A percentile compares a stretch with the other conserved stretches of the same genome.
These are phyloP conservation scores for Colletotrichum sansevieriae DNA, from an alignment of 2,329 filamentous ascomycete genomes.

Conservation along the genomic window DNA sequence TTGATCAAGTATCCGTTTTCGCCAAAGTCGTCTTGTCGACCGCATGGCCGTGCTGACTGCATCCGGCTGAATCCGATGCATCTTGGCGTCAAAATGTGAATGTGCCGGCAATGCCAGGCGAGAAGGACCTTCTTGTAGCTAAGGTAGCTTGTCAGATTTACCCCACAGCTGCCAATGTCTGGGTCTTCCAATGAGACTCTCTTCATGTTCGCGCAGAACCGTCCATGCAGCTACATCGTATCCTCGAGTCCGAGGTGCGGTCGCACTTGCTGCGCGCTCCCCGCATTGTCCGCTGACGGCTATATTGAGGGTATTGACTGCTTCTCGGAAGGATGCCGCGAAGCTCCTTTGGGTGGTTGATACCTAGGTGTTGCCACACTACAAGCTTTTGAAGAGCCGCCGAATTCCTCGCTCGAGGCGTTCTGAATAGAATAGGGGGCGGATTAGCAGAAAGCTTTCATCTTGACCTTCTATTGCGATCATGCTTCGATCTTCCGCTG, in stretches of 20 bases:
- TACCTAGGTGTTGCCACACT: not conserved
- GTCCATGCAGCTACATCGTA: not conserved
- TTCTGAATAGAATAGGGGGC: not conserved
- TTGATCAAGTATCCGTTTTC: not conserved
- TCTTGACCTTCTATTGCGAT: fast-evolving
- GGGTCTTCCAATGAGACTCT: not conserved
- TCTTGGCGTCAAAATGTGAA: constrained; percentile 19
- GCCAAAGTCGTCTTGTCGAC: too few relatives aligned
- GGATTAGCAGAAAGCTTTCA: fast-evolving
- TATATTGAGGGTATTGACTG: not conserved
- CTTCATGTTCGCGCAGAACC: not conserved
- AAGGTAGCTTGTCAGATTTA: not conserved
- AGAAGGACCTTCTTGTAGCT: not conserved
- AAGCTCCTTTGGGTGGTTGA: not conserved
- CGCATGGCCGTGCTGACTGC: constrained; percentile 4
- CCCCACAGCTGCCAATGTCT: not conserved
- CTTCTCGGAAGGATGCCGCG: not conserved
- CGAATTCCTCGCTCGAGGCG: fast-evolving
- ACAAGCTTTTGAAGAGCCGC: not conserved
- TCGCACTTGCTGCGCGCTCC: constrained; percentile 1
- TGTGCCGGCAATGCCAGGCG: not conserved
- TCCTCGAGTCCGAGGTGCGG: not conserved
- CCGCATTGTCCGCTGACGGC: constrained; percentile 15
- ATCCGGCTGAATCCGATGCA: constrained; percentile 1
- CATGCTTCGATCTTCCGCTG: not conserved